These are phyloP conservation scores for Hamigera avellanea DNA, from an alignment of 495 filamentous ascomycete genomes.

Conservation along the genomic window DNA sequence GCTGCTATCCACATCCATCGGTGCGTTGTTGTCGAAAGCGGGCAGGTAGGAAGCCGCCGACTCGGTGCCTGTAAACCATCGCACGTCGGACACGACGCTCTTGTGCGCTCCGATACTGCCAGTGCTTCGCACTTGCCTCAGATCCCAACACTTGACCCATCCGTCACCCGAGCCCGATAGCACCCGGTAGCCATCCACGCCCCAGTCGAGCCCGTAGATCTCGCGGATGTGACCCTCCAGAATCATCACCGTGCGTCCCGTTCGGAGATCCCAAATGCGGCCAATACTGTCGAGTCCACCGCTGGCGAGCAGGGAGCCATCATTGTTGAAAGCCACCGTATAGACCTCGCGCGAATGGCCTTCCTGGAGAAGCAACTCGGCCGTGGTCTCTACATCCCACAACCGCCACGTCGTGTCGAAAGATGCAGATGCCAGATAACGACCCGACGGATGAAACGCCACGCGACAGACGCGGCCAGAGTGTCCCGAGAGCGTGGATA, in stretches of 20 bases:
- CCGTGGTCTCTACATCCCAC: constrained; percentile 82
- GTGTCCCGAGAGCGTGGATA: constrained; percentile 78
- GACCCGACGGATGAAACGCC: constrained; percentile 88
- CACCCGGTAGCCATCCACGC: constrained; percentile 77
- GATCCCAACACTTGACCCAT: constrained; percentile 96
- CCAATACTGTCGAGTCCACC: constrained; percentile 90
- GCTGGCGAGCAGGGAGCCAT: constrained; percentile 82
- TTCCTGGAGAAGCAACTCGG: constrained; percentile 83
- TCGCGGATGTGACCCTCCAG: constrained; percentile 89
- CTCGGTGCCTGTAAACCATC: constrained; percentile 85
- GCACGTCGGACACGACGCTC: constrained; percentile 80
- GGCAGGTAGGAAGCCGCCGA: constrained; percentile 46
- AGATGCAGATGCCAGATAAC: constrained; percentile 84
- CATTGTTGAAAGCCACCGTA: constrained; percentile 73
- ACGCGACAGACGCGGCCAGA: constrained; percentile 78
- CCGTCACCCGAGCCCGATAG: constrained; percentile 87
- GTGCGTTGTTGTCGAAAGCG: constrained; percentile 43
- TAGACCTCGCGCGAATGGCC: constrained; percentile 91
- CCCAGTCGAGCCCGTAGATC: constrained; percentile 88
- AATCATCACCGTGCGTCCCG: constrained; percentile 90
- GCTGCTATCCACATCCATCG: constrained; percentile 45
- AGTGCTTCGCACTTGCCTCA: constrained; percentile 71
- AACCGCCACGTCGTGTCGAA: constrained; percentile 95
- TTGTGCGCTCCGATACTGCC: constrained; percentile 86
- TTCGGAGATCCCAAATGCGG: constrained; percentile 92